Base-by-base conservation (phyloP, 1,284 basidiomycete species). In the Heterobasidion parviporum region DNA sequence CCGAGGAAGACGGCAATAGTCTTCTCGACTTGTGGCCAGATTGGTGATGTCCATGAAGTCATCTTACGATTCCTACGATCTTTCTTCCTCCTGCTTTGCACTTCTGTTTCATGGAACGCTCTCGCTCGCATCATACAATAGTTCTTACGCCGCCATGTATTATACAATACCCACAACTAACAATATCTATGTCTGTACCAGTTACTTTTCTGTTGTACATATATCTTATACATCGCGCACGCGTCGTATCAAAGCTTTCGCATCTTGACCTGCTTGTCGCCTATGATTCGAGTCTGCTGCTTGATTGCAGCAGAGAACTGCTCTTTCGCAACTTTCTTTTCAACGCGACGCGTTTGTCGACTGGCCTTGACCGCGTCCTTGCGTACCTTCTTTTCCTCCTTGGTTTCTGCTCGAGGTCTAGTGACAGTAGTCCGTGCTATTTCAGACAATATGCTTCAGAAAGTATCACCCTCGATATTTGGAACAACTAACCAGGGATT, bases 361-460 rank as follows among this genome's bases (percentile, higher is more conserved):
- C 92, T 89, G 8, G 78, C 80, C 70, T 98, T 99, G 41, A 94
- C 83, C 1, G 85, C 87, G n/a, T 82, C 77, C 70, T 99, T 99
- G 18, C 97, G 82, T 0, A 84, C 82, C 65, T 86, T 93, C 70
- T 92, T 93, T 49, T 92, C 93, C 62, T 94, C 94, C 56, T 83
- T 82, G 3, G 84, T 80, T 72, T 99, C 97, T 60, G 85, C 78
- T 60, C 87, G 86, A 0, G 84, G 74, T 26, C 95, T 80, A n/a
- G 81, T 72, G 54, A 92, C 69, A 1, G 86, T 83, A 56, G 73
- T 70, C 41, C 68, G 72, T 41, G 59, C 62, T 60, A 55, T 58
- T 58, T 7, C 61, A 32, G 26, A 45, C 14, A 35, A 41, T 45
- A 26, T 26, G 26, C 26, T 50, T 12, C 52, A 38, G 56, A 56